Percentiles rank a stretch among this genome's conserved stretches.
Evolutionary conservation across 352 stramenopile species (phyloP).

Genomic region (Pythium aquatile): DNA sequence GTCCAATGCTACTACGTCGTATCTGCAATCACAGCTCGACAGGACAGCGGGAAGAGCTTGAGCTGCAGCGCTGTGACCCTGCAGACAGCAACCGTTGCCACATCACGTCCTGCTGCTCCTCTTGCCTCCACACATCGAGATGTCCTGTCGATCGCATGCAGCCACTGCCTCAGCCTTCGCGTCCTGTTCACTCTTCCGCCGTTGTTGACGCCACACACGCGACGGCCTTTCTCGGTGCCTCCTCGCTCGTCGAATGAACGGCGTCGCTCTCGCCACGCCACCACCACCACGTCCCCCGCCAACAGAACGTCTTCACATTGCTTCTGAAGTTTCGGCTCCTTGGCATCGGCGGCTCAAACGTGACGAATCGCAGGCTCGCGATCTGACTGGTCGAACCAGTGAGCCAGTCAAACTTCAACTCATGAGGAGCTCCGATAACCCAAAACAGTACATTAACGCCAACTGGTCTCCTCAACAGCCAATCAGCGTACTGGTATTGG

Average conservation of each 20-base stretch:
- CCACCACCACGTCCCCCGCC: neutral
- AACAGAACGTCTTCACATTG: neutral
- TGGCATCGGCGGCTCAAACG: neutral
- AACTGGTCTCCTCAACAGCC: neutral
- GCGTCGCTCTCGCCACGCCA: neutral
- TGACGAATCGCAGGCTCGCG: neutral
- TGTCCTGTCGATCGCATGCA: neutral
- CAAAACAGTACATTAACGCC: neutral
- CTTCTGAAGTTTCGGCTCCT: neutral
- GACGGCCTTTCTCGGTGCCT: neutral
- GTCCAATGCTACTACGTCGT: no score
- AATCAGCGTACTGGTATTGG: neutral
- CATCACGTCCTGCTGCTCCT: neutral
- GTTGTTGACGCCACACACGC: slow-evolving; percentile 1
- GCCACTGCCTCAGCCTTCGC: neutral
- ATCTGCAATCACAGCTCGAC: no score
- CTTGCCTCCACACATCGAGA: no score
- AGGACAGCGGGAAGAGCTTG: no score
- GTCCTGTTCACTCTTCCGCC: neutral
- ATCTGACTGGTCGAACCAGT: slow-evolving; percentile 1
- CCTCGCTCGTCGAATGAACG: neutral
- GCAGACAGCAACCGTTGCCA: neutral
- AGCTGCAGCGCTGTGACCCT: no score
- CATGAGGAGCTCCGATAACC: neutral
- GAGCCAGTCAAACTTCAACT: slow-evolving; percentile 7